phyloP scores from a whole-genome alignment of 352 stramenopile species.

The Elongisporangium prolatum region DNA sequence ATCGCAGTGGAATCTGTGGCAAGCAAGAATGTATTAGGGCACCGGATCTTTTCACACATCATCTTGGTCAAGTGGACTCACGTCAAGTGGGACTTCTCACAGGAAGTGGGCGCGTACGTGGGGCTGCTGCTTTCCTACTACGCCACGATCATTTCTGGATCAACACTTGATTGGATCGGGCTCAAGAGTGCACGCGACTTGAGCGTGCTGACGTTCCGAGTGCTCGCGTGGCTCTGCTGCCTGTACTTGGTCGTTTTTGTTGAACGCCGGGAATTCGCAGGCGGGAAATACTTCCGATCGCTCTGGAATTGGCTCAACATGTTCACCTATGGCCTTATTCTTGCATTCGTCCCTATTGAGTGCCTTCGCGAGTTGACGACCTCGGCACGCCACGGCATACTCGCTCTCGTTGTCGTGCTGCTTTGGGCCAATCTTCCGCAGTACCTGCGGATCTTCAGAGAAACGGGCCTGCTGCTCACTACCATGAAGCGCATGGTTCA shows the following conservation, averaged over 20 bases:
- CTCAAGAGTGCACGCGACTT: slow-evolving; percentile 32
- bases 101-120: slow-evolving; percentile 45
- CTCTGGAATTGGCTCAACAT: too few species aligned
- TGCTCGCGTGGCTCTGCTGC: slow-evolving; percentile 44
- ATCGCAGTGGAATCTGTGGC: slow-evolving; percentile 29
- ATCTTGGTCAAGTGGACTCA: slow-evolving; percentile 51
- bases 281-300: slow-evolving; percentile 55
- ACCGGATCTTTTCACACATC: slow-evolving; percentile 49
- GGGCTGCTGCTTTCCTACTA: slow-evolving; percentile 47
- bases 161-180: slow-evolving; percentile 39
- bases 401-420: slow-evolving; percentile 49
- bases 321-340: slow-evolving; percentile 32
- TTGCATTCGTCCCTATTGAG: slow-evolving; percentile 50
- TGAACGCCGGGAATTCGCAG: slow-evolving; percentile 40
- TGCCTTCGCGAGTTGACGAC: slow-evolving; percentile 17
- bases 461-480: slow-evolving; percentile 56
- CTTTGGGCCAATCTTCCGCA: slow-evolving; percentile 68
- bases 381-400: slow-evolving; percentile 37
- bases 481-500: slow-evolving; percentile 76
- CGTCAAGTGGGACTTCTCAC: slow-evolving; percentile 39
- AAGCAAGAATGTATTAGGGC: slow-evolving; percentile 39
- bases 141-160: slow-evolving; percentile 44
- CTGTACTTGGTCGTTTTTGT: slow-evolving; percentile 50
- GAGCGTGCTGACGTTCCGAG: slow-evolving; percentile 28
- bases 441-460: slow-evolving; percentile 57